A percentile compares a stretch with the other conserved stretches of the same genome.
These are phyloP conservation scores for Ganoderma sinense DNA, from an alignment of 1,284 basidiomycete species.

Conservation along the genomic window DNA sequence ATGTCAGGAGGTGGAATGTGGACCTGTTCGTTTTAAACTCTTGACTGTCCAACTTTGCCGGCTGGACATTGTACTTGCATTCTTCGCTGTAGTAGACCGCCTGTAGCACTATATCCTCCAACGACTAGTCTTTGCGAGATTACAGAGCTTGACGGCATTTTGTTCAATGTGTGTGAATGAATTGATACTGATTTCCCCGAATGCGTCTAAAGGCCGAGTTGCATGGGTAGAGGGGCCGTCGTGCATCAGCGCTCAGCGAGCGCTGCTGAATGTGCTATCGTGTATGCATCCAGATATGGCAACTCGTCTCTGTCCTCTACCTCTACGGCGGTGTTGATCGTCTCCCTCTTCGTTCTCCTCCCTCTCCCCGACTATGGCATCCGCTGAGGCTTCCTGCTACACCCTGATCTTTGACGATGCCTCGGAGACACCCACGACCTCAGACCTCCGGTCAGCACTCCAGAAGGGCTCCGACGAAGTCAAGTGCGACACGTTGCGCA, in stretches of 20 bases:
- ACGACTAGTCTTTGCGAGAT: neutral
- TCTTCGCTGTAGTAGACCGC: neutral
- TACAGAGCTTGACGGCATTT: neutral
- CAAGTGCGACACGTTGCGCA: conserved; percentile 96
- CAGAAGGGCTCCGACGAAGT: conserved; percentile 98
- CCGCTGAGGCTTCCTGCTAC: conserved; percentile 75
- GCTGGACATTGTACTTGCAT: neutral
- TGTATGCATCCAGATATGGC: conserved; percentile 30
- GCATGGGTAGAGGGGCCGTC: neutral
- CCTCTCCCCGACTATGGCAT: conserved; percentile 35
- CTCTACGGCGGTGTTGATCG: conserved; percentile 27
- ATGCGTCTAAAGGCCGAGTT: neutral
- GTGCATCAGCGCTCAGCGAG: conserved; percentile 6
- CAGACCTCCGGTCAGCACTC: conserved; percentile 87
- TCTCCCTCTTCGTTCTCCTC: conserved; percentile 14
- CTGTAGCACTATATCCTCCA: neutral
- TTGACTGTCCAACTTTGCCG: neutral
- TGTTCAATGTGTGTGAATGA: neutral
- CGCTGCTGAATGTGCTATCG: conserved; percentile 14
- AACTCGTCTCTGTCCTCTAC: conserved; percentile 31
- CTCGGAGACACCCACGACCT: conserved; percentile 78
- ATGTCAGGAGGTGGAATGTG: neutral
- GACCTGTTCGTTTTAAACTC: neutral
- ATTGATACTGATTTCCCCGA: neutral
- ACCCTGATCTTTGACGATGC: conserved; percentile 86